Percentiles rank a stretch among this genome's conserved stretches.
Evolutionary conservation across 2,329 filamentous ascomycete species (phyloP).

Genomic region (Scedosporium boydii): DNA sequence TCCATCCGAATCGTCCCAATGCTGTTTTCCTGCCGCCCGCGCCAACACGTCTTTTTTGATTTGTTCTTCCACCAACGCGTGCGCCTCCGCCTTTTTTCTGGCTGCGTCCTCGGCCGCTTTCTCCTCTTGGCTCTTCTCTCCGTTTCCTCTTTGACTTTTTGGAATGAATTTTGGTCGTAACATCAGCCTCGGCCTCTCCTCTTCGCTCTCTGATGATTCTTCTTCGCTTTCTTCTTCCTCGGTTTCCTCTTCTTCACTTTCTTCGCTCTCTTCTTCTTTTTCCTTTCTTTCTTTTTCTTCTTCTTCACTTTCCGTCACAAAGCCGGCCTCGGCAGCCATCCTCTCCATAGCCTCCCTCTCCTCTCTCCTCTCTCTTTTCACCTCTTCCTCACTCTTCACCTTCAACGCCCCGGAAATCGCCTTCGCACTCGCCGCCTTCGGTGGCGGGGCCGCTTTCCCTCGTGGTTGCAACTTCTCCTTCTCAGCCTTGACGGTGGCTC

Average conservation of each 20-base stretch:
- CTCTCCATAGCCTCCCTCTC: constrained; percentile 23
- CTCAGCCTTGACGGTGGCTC: constrained; percentile 14
- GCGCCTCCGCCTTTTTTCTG: constrained; percentile 59
- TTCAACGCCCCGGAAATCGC: constrained; percentile 44
- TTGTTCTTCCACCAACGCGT: constrained; percentile 80
- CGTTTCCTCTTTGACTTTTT: constrained; percentile 39
- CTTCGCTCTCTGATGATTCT: constrained; percentile 32
- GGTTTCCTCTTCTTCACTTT: constrained; percentile 30
- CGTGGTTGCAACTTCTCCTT: constrained; percentile 20
- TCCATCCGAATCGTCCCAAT: constrained; percentile 68
- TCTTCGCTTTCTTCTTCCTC: constrained; percentile 27
- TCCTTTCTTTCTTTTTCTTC: constrained; percentile 14
- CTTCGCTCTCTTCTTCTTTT: constrained; percentile 20
- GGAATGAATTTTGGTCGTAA: constrained; percentile 55
- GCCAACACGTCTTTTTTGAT: constrained; percentile 73
- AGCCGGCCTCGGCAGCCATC: constrained; percentile 49
- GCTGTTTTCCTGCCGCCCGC: constrained; percentile 64
- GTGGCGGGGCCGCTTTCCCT: constrained; percentile 34
- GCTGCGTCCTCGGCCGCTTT: constrained; percentile 45
- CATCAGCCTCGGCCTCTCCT: constrained; percentile 52
- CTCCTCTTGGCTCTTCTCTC: constrained; percentile 18
- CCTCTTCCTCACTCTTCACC: constrained; percentile 37
- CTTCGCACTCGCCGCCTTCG: constrained; percentile 46
- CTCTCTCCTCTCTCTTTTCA: constrained; percentile 21
- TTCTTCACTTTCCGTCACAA: constrained; percentile 47